These are phyloP conservation scores for Coffea humblotiana DNA, from an alignment of 305 asterid genomes.

Conservation along the genomic window DNA sequence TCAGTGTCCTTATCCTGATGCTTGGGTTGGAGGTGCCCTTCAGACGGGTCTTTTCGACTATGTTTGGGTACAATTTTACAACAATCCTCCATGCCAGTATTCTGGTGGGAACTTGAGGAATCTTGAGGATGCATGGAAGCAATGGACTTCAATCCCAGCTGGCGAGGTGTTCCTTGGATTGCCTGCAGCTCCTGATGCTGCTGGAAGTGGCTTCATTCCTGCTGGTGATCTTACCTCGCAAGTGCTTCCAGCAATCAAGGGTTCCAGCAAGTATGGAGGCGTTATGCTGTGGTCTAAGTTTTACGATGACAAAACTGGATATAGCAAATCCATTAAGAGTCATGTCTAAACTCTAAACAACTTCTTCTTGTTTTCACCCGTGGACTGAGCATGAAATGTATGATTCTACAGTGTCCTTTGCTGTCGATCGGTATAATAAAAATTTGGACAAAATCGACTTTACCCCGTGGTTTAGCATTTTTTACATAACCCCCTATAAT, in stretches of 20 bases:
- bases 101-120: constrained; percentile 13
- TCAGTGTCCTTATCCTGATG: constrained; percentile 29
- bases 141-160: constrained; percentile 26
- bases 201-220: constrained; percentile 28
- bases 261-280: constrained; percentile 21
- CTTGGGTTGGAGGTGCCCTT: constrained; percentile 28
- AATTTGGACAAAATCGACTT: no score
- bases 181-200: constrained; percentile 26
- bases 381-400: background rate
- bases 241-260: constrained; percentile 22
- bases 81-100: constrained; percentile 27
- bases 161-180: constrained; percentile 22
- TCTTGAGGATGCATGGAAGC: constrained; percentile 23
- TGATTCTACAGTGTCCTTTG: background rate
- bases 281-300: constrained; percentile 28
- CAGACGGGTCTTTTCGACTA: constrained; percentile 26
- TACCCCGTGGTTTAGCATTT: no score
- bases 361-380: background rate
- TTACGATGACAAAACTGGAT: constrained; percentile 25
- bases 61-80: constrained; percentile 28
- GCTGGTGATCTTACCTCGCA: constrained; percentile 17
- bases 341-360: constrained; percentile 11
- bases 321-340: constrained; percentile 24
- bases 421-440: background rate
- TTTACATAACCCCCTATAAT: no score